Percentiles rank a stretch among this genome's conserved stretches.
Conservation (phyloP, 306 rosid genomes). For the Casuarina equisetifolia region DNA sequence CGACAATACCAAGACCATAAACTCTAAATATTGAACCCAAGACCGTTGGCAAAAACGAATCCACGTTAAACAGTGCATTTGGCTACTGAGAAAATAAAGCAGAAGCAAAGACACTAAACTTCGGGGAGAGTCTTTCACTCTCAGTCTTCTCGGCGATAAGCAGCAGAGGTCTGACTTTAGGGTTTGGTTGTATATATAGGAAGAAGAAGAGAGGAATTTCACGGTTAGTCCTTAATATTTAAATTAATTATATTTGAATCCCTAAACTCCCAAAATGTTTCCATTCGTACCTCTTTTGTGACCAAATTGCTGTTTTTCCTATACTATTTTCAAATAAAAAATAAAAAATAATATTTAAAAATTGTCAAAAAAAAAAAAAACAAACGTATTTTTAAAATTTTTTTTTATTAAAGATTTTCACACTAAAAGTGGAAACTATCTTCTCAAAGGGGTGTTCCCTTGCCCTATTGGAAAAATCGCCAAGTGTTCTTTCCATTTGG, state of each 20-base stretch:
- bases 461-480: too few species aligned
- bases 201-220: background rate
- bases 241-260: background rate
- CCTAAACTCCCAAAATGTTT: background rate
- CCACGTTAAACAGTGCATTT: background rate
- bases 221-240: background rate
- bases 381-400: background rate
- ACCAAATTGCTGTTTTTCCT: too few species aligned
- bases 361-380: background rate
- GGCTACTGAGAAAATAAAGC: background rate
- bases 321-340: background rate
- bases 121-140: background rate
- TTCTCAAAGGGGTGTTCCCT: background rate
- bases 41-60: background rate
- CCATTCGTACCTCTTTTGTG: too few species aligned
- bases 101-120: background rate
- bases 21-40: background rate
- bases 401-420: background rate
- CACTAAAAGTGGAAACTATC: too few species aligned
- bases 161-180: background rate
- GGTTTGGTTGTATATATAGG: background rate
- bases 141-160: background rate
- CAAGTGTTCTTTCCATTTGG: too few species aligned
- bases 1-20: background rate
- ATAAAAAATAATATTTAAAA: background rate